phyloP scores from a whole-genome alignment of 768 basidiomycete genomes.

The Suillus alpinus region DNA sequence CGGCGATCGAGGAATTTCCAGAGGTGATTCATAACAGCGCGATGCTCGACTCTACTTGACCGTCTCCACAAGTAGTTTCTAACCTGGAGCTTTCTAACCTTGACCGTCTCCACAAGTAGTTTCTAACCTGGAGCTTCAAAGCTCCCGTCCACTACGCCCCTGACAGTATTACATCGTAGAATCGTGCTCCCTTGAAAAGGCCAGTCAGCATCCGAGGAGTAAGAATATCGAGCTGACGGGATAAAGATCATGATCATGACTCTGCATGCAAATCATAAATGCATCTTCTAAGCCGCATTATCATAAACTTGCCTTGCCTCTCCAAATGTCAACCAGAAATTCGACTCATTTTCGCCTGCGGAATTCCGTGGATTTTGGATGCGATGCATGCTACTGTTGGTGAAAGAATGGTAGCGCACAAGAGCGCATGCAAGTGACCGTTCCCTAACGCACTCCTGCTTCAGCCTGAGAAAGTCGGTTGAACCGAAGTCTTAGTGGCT shows the following conservation, averaged over 20 bases:
- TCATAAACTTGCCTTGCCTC: neutral
- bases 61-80: neutral
- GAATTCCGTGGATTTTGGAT: neutral
- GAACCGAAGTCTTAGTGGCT: no score
- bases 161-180: neutral
- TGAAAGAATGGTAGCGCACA: neutral
- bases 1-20: neutral
- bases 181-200: neutral
- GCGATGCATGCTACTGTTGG: neutral
- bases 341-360: no score
- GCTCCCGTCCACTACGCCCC: neutral
- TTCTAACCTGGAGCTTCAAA: neutral
- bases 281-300: neutral
- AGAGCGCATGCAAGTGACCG: no score
- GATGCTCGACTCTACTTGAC: neutral
- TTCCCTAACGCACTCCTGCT: neutral
- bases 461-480: no score
- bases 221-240: neutral
- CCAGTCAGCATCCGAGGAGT: neutral
- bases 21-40: neutral
- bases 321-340: neutral
- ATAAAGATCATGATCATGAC: neutral
- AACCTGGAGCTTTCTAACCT: neutral
- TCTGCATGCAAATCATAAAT: neutral
- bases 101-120: neutral